Percentiles rank a stretch among this genome's conserved stretches.
phyloP scores from a whole-genome alignment of 768 basidiomycete species.

The Hygrocybe punicea region DNA sequence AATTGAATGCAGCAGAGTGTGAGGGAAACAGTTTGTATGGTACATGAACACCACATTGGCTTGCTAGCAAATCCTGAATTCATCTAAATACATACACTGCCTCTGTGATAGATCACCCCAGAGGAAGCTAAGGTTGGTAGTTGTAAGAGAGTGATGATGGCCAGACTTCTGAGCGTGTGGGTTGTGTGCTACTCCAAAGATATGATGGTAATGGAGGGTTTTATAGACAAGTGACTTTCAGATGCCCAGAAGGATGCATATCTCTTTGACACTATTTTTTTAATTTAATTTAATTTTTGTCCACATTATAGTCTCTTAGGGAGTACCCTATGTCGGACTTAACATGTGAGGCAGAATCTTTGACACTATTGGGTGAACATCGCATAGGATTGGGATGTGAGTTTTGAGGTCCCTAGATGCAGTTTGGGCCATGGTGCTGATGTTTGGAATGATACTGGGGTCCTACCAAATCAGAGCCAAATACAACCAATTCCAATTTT shows the following conservation, averaged over 20 bases:
- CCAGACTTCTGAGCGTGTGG: slow-evolving; percentile 2
- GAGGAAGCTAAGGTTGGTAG: slow-evolving; percentile 6
- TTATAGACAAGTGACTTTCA: slow-evolving; percentile 16
- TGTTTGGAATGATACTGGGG: too few relatives aligned
- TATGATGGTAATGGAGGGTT: background rate
- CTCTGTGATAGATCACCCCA: slow-evolving; percentile 1
- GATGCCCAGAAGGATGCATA: slow-evolving; percentile 18
- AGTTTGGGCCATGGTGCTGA: too few relatives aligned
- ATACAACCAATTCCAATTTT: too few relatives aligned
- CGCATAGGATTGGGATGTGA: slow-evolving; percentile 16
- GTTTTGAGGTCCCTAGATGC: slow-evolving; percentile 13
- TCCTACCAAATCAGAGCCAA: too few relatives aligned
- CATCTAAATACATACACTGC: slow-evolving; percentile 11
- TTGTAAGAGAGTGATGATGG: slow-evolving; percentile 2
- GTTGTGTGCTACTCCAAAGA: slow-evolving; percentile 3
- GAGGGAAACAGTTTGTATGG: background rate
- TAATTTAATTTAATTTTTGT: too few relatives aligned
- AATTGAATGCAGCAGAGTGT: background rate
- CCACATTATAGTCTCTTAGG: too few relatives aligned
- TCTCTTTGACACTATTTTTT: too few relatives aligned
- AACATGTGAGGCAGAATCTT: too few relatives aligned
- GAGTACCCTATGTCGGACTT: too few relatives aligned
- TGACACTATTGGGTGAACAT: slow-evolving; percentile 7
- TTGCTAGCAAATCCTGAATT: background rate
- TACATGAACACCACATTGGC: background rate